These are phyloP conservation scores for Botrytis medusae DNA, from an alignment of 2,329 filamentous ascomycete genomes.

Conservation along the genomic window DNA sequence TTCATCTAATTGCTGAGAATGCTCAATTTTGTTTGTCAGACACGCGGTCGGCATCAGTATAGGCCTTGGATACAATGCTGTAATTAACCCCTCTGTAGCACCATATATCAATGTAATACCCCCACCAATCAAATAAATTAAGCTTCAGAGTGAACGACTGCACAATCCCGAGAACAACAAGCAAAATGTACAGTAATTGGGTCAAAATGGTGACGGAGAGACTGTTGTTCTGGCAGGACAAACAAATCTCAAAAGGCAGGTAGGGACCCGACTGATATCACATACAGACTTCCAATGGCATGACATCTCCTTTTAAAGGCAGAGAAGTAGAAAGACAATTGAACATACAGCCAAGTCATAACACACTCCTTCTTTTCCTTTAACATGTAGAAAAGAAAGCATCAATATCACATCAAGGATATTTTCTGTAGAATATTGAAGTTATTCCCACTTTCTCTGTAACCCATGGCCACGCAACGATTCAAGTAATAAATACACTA, in stretches of 20 bases:
- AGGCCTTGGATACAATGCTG: not conserved
- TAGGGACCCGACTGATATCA: not conserved
- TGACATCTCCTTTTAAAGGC: not conserved
- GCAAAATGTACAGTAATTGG: not conserved
- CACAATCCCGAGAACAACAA: not conserved
- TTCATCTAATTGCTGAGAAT: not conserved
- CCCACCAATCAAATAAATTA: not conserved
- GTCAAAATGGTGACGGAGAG: not conserved
- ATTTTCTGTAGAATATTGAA: not conserved
- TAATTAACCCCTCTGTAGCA: not conserved
- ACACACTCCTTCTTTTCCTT: not conserved
- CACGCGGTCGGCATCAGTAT: too few relatives aligned
- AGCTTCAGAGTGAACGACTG: not conserved
- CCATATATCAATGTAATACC: not conserved
- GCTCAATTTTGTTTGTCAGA: not conserved
- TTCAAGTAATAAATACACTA: not conserved
- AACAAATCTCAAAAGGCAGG: not conserved
- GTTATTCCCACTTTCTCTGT: slow-evolving; percentile 1
- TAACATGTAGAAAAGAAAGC: not conserved
- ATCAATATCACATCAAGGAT: not conserved
- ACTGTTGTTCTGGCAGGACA: not conserved
- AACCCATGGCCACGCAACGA: not conserved
- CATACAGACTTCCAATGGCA: not conserved
- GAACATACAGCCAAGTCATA: not conserved
- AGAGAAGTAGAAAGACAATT: not conserved